A percentile compares a stretch with the other conserved stretches of the same genome.
phyloP scores from a whole-genome alignment of 2,329 filamentous ascomycete genomes.

The Aureobasidium sp. region DNA sequence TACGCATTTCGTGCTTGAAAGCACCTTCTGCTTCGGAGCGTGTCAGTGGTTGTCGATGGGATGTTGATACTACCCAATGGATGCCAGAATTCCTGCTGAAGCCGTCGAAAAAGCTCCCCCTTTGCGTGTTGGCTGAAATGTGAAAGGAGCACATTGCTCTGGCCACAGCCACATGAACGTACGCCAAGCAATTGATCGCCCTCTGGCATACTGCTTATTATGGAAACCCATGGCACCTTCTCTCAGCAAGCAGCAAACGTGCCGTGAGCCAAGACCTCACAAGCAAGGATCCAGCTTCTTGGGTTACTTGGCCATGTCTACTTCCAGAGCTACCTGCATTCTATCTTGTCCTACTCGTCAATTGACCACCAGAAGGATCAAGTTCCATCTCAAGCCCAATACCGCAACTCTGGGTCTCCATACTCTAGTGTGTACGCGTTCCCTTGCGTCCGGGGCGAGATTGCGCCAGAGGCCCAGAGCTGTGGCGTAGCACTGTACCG shows the following conservation, averaged over 20 bases:
- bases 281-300: background rate
- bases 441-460: constrained; percentile 3
- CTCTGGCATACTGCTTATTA: background rate
- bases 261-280: background rate
- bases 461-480: background rate
- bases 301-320: background rate
- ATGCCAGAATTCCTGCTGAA: background rate
- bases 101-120: background rate
- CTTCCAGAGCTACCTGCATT: background rate
- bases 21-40: background rate
- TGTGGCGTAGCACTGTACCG: background rate
- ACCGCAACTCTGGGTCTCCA: background rate
- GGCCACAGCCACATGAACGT: background rate
- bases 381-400: background rate
- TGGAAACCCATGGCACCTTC: background rate
- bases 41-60: background rate
- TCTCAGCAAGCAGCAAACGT: background rate
- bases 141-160: background rate
- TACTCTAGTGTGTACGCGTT: background rate
- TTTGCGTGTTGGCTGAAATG: background rate
- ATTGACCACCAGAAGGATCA: background rate
- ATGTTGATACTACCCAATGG: background rate
- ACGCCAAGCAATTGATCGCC: background rate
- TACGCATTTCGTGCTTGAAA: background rate
- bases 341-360: background rate